Evolutionary conservation across 1,284 basidiomycete species (phyloP), one percentile per base, ranked within the genome.

Genomic region (Neolentinus lepideus): DNA sequence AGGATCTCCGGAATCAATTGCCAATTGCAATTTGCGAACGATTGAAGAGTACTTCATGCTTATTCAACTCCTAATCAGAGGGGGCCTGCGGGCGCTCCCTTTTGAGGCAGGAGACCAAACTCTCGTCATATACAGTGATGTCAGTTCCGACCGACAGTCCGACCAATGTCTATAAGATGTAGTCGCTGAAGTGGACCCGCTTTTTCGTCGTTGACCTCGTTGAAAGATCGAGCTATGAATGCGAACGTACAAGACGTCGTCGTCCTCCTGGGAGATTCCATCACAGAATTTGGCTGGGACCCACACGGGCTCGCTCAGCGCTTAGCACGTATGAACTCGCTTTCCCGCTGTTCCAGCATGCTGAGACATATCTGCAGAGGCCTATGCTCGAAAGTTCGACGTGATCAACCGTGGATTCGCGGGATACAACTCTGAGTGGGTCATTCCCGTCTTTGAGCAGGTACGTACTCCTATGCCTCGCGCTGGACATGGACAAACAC

Each of bases 341-440:
- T 21, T n/a, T n/a, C 16, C n/a, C 38, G 16, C 38, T 21, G 19
- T 6, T n/a, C 6, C 38, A 43, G 38, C 16, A 21, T 43, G 16
- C 16, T 43, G 38, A 43, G 54, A 56, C 29, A 31, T n/a, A n/a
- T n/a, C 56, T 54, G 29, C 62, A 91, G 90, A 87, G 69, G 78
- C 76, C 2, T 94, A 93, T 69, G 78, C 79, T 35, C 77, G 92
- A 56, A 89, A 85, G 66, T 70, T 92, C 26, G 92, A 95, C 64
- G 82, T 95, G 11, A 62, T 94, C 53, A 94, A 94, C 67, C 82
- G 92, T 43, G 92, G 92, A 6, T 70, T 83, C 10, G 76, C 80
- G 57, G 92, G 92, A 2, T 95, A 94, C 69, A 94, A 90, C 64
- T 87, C 89, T 0, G 83, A 87, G 43, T 94, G 92, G 91, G 86